Conservation (phyloP, 2,329 filamentous ascomycete species). For the Fusarium avenaceum region DNA sequence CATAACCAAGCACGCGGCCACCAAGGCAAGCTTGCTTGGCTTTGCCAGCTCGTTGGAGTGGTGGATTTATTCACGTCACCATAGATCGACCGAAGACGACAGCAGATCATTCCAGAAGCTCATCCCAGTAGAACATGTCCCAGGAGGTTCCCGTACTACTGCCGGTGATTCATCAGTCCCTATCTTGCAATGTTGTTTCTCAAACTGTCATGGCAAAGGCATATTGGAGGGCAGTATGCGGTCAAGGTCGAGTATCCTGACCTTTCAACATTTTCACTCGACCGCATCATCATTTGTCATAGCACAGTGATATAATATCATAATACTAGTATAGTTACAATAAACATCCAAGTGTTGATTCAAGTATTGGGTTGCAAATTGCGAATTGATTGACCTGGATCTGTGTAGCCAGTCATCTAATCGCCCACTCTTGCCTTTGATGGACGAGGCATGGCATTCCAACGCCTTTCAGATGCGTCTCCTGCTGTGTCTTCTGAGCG, state of each 20-base stretch:
- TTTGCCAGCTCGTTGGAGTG: too few species aligned
- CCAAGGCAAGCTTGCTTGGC: too few species aligned
- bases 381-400: neutral
- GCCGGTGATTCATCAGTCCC: too few species aligned
- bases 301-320: neutral
- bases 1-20: too few species aligned
- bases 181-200: too few species aligned
- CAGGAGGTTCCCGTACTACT: too few species aligned
- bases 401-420: neutral
- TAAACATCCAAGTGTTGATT: neutral
- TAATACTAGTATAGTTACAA: neutral
- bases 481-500: neutral
- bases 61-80: constrained; percentile 59
- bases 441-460: constrained; percentile 21
- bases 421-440: neutral
- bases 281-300: neutral
- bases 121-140: too few species aligned
- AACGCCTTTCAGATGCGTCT: neutral
- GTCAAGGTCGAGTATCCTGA: neutral
- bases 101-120: neutral
- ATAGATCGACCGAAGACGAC: constrained; percentile 60
- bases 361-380: neutral
- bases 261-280: neutral
- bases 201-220: neutral
- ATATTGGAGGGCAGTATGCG: too few species aligned